These are phyloP conservation scores for Abelmoschus esculentus DNA, from an alignment of 345 rosid genomes.

Conservation along the genomic window DNA sequence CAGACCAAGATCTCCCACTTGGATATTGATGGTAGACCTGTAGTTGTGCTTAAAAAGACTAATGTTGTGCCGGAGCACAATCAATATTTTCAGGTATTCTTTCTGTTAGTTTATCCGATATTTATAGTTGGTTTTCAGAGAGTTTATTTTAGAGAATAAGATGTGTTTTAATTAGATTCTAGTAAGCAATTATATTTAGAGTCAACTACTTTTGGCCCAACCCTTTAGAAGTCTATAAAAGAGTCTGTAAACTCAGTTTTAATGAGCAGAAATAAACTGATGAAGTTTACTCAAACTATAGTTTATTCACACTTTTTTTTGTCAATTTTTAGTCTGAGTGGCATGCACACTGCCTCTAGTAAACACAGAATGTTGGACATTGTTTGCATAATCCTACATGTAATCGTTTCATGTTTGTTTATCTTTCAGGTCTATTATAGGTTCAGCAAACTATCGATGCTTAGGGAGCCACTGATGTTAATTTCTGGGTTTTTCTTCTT, in stretches of 20 bases:
- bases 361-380: neutral
- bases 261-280: too few relatives aligned
- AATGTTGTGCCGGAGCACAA: constrained; percentile 89
- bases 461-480: constrained; percentile 86
- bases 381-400: neutral
- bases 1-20: constrained; percentile 85
- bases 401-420: constrained; percentile 1
- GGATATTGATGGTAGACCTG: constrained; percentile 87
- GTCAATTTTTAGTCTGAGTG: constrained; percentile 3
- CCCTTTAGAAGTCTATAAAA: too few relatives aligned
- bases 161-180: too few relatives aligned
- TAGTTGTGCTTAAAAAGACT: constrained; percentile 62
- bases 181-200: too few relatives aligned
- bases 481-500: constrained; percentile 67
- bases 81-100: constrained; percentile 70
- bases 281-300: too few relatives aligned
- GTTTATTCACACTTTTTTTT: neutral
- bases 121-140: too few relatives aligned
- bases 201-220: too few relatives aligned
- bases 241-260: too few relatives aligned
- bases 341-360: neutral
- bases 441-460: constrained; percentile 74
- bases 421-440: constrained; percentile 68
- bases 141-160: too few relatives aligned
- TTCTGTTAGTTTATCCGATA: too few relatives aligned